Evolutionary conservation across 331 rosid genomes (phyloP).

Genomic region (Cydonia oblonga): DNA sequence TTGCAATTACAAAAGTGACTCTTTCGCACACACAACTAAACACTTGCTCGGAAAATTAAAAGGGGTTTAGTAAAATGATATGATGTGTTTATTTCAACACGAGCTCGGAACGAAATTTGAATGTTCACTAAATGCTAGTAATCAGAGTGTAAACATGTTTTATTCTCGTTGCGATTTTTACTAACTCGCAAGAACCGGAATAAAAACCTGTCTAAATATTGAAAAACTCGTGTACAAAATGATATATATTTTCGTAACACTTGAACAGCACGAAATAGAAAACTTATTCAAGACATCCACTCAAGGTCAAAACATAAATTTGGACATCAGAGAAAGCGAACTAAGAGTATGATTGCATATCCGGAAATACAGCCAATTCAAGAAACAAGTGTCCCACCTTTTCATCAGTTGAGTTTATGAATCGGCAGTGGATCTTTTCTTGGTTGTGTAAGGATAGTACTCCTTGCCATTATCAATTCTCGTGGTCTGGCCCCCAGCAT

Average conservation of each 20-base stretch:
- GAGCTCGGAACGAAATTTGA: no score
- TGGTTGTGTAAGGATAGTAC: constrained; percentile 81
- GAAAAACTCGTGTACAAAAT: neutral
- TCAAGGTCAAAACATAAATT: constrained; percentile 24
- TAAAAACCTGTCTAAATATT: neutral
- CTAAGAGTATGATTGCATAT: constrained; percentile 33
- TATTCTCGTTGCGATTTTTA: no score
- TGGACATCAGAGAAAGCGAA: constrained; percentile 13
- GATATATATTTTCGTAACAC: neutral
- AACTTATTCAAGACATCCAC: constrained; percentile 31
- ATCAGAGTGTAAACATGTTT: no score
- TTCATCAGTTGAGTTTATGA: constrained; percentile 19
- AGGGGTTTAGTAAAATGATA: no score
- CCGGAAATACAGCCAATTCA: constrained; percentile 22
- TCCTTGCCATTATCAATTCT: constrained; percentile 74
- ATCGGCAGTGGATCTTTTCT: constrained; percentile 57
- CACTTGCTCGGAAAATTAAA: no score
- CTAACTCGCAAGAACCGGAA: neutral
- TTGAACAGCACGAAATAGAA: neutral
- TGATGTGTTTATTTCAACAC: no score
- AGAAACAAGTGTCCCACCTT: constrained; percentile 34
- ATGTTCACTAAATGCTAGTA: no score
- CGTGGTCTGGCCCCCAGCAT: constrained; percentile 65
- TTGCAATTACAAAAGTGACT: no score
- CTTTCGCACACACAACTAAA: no score